These are phyloP conservation scores for Fraxinus sp. DNA, from an alignment of 305 asterid genomes.

Conservation along the genomic window DNA sequence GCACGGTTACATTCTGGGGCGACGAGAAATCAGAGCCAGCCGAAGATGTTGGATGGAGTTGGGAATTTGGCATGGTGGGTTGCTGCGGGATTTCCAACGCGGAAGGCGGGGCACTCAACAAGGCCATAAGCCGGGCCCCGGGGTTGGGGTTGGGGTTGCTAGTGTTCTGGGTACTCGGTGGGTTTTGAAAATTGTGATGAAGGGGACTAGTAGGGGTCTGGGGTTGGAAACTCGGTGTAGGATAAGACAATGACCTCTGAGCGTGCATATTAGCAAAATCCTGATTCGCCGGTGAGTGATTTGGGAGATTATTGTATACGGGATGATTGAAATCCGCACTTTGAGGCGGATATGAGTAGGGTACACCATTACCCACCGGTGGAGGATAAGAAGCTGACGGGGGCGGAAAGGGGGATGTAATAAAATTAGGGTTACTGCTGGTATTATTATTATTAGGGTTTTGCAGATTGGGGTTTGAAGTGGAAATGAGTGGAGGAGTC, in stretches of 20 bases:
- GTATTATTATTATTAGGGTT: constrained; percentile 28
- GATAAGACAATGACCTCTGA: constrained; percentile 46
- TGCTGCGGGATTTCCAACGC: constrained; percentile 43
- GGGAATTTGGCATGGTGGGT: constrained; percentile 34
- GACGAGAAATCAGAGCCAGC: constrained; percentile 56
- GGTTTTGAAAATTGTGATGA: constrained; percentile 34
- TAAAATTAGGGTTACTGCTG: constrained; percentile 17
- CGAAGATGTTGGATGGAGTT: constrained; percentile 55
- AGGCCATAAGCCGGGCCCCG: constrained; percentile 81
- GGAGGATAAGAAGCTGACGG: constrained; percentile 79
- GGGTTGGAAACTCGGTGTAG: constrained; percentile 48
- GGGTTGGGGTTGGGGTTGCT: constrained; percentile 41
- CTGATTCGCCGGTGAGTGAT: constrained; percentile 10
- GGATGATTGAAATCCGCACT: constrained; percentile 39
- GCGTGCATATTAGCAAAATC: constrained; percentile 40
- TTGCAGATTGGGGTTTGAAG: constrained; percentile 52
- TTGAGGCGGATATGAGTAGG: constrained; percentile 48
- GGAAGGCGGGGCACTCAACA: constrained; percentile 69
- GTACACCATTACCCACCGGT: constrained; percentile 49
- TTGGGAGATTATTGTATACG: constrained; percentile 31
- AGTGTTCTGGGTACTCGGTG: constrained; percentile 34
- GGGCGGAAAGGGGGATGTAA: constrained; percentile 27
- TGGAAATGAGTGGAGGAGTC: constrained; percentile 18
- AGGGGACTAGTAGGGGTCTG: constrained; percentile 10
- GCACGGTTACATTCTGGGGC: constrained; percentile 27